These are phyloP conservation scores for Paragyromitra xinjiangensis DNA, from an alignment of 495 filamentous ascomycete genomes.

Conservation along the genomic window DNA sequence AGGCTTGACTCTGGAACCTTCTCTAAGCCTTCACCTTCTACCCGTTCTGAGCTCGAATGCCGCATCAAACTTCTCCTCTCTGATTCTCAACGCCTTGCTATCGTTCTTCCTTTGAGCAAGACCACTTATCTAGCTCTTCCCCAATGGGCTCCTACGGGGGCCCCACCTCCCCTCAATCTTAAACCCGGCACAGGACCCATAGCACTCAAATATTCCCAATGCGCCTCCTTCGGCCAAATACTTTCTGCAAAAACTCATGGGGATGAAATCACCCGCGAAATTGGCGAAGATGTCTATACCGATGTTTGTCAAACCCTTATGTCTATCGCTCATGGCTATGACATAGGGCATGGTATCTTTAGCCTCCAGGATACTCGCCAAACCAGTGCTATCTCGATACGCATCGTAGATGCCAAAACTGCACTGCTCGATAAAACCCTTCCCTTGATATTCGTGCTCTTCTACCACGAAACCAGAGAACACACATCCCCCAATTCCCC, in stretches of 20 bases:
- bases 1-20: constrained; percentile 2
- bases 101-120: not conserved
- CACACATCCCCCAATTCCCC: not conserved
- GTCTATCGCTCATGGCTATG: constrained; percentile 1
- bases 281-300: constrained; percentile 9
- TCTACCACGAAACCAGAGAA: constrained; percentile 21
- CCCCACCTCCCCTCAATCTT: not conserved
- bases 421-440: constrained; percentile 5
- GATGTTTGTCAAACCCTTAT: constrained; percentile 26
- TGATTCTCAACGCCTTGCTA: constrained; percentile 12
- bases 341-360: not conserved
- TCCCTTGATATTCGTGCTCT: constrained; percentile 31
- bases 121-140: constrained; percentile 10
- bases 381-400: constrained; percentile 5
- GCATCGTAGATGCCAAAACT: constrained; percentile 10
- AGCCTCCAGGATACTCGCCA: not conserved
- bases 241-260: not conserved
- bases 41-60: constrained; percentile 14
- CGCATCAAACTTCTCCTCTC: constrained; percentile 29
- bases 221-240: not conserved
- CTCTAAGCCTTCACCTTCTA: not conserved
- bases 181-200: not conserved
- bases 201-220: not conserved
- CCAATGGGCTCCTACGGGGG: not conserved
- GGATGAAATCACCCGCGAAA: not conserved